Percentiles rank a stretch among this genome's conserved stretches.
These are phyloP conservation scores for Ceratocystis albifundus DNA, from an alignment of 2,329 filamentous ascomycete genomes.

Conservation along the genomic window DNA sequence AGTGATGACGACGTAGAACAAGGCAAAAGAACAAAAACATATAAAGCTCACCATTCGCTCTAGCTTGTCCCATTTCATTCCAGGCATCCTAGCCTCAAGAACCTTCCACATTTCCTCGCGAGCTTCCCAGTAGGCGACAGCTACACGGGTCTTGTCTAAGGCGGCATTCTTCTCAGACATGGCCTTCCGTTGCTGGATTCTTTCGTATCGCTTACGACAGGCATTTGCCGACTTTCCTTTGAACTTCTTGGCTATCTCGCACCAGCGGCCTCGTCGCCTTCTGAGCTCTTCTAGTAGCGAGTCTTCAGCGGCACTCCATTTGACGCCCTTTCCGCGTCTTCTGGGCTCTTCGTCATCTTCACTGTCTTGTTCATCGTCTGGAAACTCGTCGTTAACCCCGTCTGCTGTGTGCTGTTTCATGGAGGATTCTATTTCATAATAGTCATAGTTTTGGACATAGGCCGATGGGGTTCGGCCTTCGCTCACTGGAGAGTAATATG, in stretches of 20 bases:
- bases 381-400: constrained; percentile 13
- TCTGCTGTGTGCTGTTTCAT: constrained; percentile 17
- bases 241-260: constrained; percentile 41
- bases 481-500: constrained; percentile 22
- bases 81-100: constrained; percentile 52
- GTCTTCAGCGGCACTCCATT: constrained; percentile 71
- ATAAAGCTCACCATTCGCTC: constrained; percentile 45
- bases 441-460: constrained; percentile 19
- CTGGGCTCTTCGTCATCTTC: constrained; percentile 15
- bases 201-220: constrained; percentile 79
- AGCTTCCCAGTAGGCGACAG: constrained; percentile 66
- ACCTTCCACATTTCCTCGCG: constrained; percentile 72
- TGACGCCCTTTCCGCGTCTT: constrained; percentile 45
- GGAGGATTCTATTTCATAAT: constrained; percentile 16
- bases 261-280: constrained; percentile 21
- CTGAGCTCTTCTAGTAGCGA: constrained; percentile 15
- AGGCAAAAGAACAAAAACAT: not conserved
- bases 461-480: constrained; percentile 19
- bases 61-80: constrained; percentile 71
- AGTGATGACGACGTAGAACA: not conserved
- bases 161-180: constrained; percentile 30
- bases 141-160: constrained; percentile 55
- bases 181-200: constrained; percentile 63
- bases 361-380: constrained; percentile 12
- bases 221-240: constrained; percentile 69